phyloP scores from a whole-genome alignment of 2,329 filamentous ascomycete species.

The Curvularia eragrostidis region DNA sequence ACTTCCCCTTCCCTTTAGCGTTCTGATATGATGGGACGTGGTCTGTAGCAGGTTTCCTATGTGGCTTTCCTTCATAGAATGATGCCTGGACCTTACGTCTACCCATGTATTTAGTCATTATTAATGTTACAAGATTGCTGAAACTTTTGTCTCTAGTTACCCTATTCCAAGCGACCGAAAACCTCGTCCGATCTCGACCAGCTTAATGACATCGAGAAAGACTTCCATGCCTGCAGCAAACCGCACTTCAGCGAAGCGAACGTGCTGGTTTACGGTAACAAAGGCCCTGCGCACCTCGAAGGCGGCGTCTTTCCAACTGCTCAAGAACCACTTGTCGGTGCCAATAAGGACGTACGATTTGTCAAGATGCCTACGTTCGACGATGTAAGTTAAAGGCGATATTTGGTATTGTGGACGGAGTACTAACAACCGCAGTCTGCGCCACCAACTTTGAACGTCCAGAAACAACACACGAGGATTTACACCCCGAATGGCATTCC shows the following conservation, averaged over 20 bases:
- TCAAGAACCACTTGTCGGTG: constrained; percentile 66
- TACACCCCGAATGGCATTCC: constrained; percentile 62
- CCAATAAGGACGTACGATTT: constrained; percentile 69
- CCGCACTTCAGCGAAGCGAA: constrained; percentile 81
- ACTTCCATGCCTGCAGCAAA: constrained; percentile 76
- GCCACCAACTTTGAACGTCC: constrained; percentile 61
- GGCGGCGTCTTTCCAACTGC: constrained; percentile 62
- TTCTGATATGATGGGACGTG: constrained; percentile 34
- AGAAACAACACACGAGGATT: constrained; percentile 62
- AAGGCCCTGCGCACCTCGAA: constrained; percentile 52
- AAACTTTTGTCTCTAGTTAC: constrained; percentile 70
- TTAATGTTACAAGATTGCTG: constrained; percentile 51
- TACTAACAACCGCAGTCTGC: constrained; percentile 56
- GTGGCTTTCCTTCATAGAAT: constrained; percentile 44
- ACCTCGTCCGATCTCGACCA: constrained; percentile 68
- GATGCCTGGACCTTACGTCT: constrained; percentile 36
- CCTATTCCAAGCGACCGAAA: constrained; percentile 81
- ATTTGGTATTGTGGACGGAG: not conserved
- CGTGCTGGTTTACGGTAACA: constrained; percentile 69
- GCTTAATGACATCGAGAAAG: constrained; percentile 68
- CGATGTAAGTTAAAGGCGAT: constrained; percentile 44
- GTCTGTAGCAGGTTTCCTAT: constrained; percentile 54
- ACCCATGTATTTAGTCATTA: constrained; percentile 55
- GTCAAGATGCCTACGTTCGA: constrained; percentile 64
- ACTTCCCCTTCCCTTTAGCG: constrained; percentile 57